A percentile compares a stretch with the other conserved stretches of the same genome.
Evolutionary conservation across 192 early-diverging fungal genomes (phyloP).

Genomic region (Obelidium mucronatum): DNA sequence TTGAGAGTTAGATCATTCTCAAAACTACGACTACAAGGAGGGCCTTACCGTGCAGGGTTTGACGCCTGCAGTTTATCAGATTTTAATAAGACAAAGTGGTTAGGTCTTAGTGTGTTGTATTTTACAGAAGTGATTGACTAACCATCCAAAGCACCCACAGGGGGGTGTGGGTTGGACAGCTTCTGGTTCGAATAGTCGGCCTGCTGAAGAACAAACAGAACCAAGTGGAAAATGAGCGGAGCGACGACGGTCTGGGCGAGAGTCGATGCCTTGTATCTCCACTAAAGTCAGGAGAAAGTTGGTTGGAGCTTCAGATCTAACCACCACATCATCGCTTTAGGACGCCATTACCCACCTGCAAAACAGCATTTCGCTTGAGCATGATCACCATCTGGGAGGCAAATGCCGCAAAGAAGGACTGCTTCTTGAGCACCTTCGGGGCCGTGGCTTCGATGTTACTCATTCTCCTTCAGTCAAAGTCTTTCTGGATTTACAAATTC

Average conservation of each 20-base stretch:
- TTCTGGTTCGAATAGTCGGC: conserved; percentile 55
- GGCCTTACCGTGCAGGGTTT: conserved; percentile 42
- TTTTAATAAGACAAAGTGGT: background rate
- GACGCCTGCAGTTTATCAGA: conserved; percentile 18
- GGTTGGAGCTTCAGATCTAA: background rate
- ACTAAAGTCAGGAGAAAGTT: conserved; percentile 28
- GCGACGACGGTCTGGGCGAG: conserved; percentile 68
- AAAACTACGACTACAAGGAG: too few relatives aligned
- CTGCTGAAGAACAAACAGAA: conserved; percentile 67
- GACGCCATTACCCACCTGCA: conserved; percentile 64
- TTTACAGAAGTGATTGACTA: conserved; percentile 5
- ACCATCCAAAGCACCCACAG: conserved; percentile 55
- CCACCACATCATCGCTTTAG: background rate
- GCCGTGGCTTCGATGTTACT: background rate
- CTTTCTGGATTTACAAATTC: too few relatives aligned
- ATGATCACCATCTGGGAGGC: conserved; percentile 68
- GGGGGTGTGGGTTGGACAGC: conserved; percentile 41
- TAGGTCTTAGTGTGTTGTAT: background rate
- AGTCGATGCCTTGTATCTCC: conserved; percentile 68
- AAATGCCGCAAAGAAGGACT: conserved; percentile 40
- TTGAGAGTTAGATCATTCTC: background rate
- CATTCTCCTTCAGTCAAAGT: too few relatives aligned
- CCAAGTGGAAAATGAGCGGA: conserved; percentile 71
- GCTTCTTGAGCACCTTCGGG: conserved; percentile 22
- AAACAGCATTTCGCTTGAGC: conserved; percentile 70